Percentiles rank a stretch among this genome's conserved stretches.
Conservation (phyloP, 495 filamentous ascomycete genomes). For the Penicillium malachiteum region DNA sequence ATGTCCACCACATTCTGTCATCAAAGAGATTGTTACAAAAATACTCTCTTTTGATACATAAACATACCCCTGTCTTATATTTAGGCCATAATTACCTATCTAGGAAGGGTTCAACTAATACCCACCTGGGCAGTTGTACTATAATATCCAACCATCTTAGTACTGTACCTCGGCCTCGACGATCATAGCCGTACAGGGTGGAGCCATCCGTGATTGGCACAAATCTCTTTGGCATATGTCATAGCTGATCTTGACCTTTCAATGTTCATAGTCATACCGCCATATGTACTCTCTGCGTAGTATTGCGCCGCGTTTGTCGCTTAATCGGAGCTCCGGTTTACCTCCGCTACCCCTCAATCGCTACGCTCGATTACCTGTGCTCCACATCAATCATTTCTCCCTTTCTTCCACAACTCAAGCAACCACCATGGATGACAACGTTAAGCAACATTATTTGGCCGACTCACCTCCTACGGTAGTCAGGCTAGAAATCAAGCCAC, state of each 20-base stretch:
- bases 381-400: constrained; percentile 16
- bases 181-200: neutral
- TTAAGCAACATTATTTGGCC: constrained; percentile 71
- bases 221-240: constrained; percentile 13
- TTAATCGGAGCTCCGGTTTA: constrained; percentile 32
- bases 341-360: constrained; percentile 31
- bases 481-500: constrained; percentile 78
- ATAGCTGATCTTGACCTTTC: constrained; percentile 18
- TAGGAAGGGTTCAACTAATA: too few species aligned
- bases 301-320: constrained; percentile 28
- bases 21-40: too few species aligned
- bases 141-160: too few species aligned
- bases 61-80: too few species aligned
- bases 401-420: constrained; percentile 11
- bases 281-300: constrained; percentile 30
- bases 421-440: constrained; percentile 40
- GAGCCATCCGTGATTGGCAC: neutral
- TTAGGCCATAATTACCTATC: too few species aligned
- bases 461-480: constrained; percentile 88
- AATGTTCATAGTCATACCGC: neutral
- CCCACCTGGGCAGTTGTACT: too few species aligned
- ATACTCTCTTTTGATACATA: too few species aligned
- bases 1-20: too few species aligned
- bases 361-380: constrained; percentile 15
- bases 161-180: too few species aligned